These are phyloP conservation scores for Apiotrichum gracile DNA, from an alignment of 1,284 basidiomycete species.

Conservation along the genomic window DNA sequence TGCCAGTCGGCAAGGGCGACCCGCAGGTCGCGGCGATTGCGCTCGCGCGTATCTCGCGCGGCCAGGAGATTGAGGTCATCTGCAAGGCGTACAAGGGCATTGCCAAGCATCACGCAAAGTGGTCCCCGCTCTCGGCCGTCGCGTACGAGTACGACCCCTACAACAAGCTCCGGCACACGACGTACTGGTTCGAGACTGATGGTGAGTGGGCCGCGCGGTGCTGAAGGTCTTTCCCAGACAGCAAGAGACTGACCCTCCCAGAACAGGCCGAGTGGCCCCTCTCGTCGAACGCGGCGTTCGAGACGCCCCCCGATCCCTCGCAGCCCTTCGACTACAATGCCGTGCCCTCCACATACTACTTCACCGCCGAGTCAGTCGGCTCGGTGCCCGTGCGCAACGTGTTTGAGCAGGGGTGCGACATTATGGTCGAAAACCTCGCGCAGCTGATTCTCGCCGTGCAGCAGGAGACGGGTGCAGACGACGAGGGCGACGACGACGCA, in stretches of 20 bases:
- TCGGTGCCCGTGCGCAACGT: constrained; percentile 82
- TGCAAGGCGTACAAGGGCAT: constrained; percentile 97
- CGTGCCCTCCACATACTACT: constrained; percentile 81
- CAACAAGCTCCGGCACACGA: constrained; percentile 93
- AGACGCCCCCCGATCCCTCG: constrained; percentile 69
- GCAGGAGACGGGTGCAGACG: constrained; percentile 37
- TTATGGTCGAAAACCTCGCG: constrained; percentile 74
- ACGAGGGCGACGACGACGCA: constrained; percentile 33
- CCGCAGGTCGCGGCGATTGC: constrained; percentile 63
- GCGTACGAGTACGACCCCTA: constrained; percentile 98
- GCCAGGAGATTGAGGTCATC: constrained; percentile 79
- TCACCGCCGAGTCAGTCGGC: constrained; percentile 85
- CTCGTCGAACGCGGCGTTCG: constrained; percentile 71
- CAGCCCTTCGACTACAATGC: constrained; percentile 80
- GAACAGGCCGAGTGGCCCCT: constrained; percentile 74
- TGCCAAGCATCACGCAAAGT: constrained; percentile 98
- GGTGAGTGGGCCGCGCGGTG: constrained; percentile 37
- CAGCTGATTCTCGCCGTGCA: constrained; percentile 59
- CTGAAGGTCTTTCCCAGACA: too few species aligned
- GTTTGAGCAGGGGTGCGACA: constrained; percentile 72
- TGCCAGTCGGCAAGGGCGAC: constrained; percentile 78
- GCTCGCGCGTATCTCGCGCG: constrained; percentile 86
- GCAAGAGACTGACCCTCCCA: constrained; percentile 10
- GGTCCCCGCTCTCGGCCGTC: constrained; percentile 93
- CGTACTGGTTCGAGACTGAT: constrained; percentile 89